A percentile compares a stretch with the other conserved stretches of the same genome.
phyloP scores from a whole-genome alignment of 2,329 filamentous ascomycete genomes.

The Pseudogymnoascus sp. region DNA sequence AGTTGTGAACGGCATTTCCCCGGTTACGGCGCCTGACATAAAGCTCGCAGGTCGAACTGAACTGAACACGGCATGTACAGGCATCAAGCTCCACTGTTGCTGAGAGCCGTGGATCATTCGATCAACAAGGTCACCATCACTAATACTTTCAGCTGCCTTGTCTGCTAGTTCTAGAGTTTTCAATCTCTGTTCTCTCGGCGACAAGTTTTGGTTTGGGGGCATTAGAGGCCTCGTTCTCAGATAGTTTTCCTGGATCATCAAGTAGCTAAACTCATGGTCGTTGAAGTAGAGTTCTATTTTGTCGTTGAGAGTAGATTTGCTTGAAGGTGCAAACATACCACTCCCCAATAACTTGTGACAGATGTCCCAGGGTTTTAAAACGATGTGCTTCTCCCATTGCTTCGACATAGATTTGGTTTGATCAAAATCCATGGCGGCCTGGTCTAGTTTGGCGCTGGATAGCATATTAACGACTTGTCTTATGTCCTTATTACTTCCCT shows the following conservation, averaged over 20 bases:
- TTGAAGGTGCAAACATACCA: constrained; percentile 76
- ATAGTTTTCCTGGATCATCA: constrained; percentile 99
- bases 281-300: constrained; percentile 99
- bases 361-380: constrained; percentile 98
- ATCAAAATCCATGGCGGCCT: constrained; percentile 72
- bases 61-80: constrained; percentile 89
- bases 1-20: constrained; percentile 68
- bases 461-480: constrained; percentile 99
- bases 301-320: constrained; percentile 85
- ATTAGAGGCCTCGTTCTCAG: constrained; percentile 71
- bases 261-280: constrained; percentile 92
- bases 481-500: constrained; percentile 92
- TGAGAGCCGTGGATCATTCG: constrained; percentile 98
- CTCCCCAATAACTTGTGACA: constrained; percentile 85
- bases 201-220: constrained; percentile 46
- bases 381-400: constrained; percentile 95
- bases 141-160: constrained; percentile 89
- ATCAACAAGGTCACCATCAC: constrained; percentile 91
- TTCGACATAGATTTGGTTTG: constrained; percentile 92
- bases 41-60: constrained; percentile 89
- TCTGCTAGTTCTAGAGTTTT: constrained; percentile 84
- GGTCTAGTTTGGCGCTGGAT: constrained; percentile 84
- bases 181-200: constrained; percentile 63
- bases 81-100: constrained; percentile 98
- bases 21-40: constrained; percentile 69